Evolutionary conservation across 208 protist species (phyloP).

Genomic region (Phytomonas sp.): DNA sequence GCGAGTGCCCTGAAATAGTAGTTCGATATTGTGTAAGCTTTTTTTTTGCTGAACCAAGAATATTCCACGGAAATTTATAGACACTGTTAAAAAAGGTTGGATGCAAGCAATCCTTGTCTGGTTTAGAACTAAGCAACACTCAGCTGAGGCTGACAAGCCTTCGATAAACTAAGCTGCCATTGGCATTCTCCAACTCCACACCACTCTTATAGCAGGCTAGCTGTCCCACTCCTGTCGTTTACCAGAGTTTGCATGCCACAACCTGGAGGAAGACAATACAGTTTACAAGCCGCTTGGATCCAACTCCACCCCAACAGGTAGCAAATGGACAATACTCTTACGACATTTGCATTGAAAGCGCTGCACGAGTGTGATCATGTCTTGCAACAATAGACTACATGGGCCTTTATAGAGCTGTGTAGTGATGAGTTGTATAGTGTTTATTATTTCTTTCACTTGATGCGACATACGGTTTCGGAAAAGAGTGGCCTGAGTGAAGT

Average conservation of each 20-base stretch:
- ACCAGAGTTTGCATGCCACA: background rate
- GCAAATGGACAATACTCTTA: slow-evolving; percentile 46
- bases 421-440: slow-evolving; percentile 34
- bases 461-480: slow-evolving; percentile 16
- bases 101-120: no score
- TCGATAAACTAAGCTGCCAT: background rate
- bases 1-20: no score
- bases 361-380: slow-evolving; percentile 61
- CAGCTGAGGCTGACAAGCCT: no score
- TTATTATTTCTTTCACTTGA: slow-evolving; percentile 27
- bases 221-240: background rate
- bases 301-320: slow-evolving; percentile 54
- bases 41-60: no score
- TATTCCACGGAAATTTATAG: no score
- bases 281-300: slow-evolving; percentile 16
- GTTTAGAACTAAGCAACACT: no score
- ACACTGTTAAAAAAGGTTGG: no score
- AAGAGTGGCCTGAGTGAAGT: slow-evolving; percentile 37
- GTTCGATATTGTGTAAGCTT: no score
- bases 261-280: background rate
- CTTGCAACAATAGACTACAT: slow-evolving; percentile 62
- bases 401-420: slow-evolving; percentile 50
- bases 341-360: slow-evolving; percentile 57
- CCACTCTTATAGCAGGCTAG: background rate
- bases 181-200: background rate